Percentiles rank a stretch among this genome's conserved stretches.
phyloP scores from a whole-genome alignment of 805 yeast genomes.

The Debaryomyces hansenii region DNA sequence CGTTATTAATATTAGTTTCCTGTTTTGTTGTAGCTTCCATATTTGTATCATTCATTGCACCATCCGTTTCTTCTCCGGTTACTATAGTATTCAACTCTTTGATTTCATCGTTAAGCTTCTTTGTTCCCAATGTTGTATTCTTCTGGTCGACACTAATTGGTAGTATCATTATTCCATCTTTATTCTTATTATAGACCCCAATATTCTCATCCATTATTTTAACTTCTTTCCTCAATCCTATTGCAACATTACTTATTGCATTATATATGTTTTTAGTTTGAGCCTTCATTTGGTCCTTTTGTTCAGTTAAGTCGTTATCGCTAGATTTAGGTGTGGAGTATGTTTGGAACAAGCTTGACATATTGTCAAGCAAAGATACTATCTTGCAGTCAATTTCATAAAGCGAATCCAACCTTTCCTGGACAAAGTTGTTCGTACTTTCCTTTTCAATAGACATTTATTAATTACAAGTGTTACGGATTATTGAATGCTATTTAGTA shows the following conservation, averaged over 20 bases:
- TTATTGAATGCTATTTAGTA: not conserved
- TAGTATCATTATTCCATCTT: slow-evolving; percentile 51
- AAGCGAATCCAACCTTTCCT: slow-evolving; percentile 52
- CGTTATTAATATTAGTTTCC: no score
- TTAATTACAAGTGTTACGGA: no score
- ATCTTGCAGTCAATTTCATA: slow-evolving; percentile 53
- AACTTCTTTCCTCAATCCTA: slow-evolving; percentile 64
- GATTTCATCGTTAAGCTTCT: slow-evolving; percentile 53
- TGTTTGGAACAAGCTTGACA: slow-evolving; percentile 48
- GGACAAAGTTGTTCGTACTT: slow-evolving; percentile 36
- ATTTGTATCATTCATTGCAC: not conserved
- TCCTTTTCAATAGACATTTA: slow-evolving; percentile 8
- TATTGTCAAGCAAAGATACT: slow-evolving; percentile 49
- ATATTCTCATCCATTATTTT: slow-evolving; percentile 60
- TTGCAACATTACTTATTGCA: slow-evolving; percentile 58
- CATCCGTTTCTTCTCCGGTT: slow-evolving; percentile 2
- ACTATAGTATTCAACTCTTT: slow-evolving; percentile 13
- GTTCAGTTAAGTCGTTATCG: slow-evolving; percentile 17
- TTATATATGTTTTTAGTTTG: slow-evolving; percentile 51
- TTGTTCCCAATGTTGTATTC: slow-evolving; percentile 65
- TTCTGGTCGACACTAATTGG: slow-evolving; percentile 71
- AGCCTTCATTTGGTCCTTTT: slow-evolving; percentile 39
- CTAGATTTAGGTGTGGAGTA: slow-evolving; percentile 31
- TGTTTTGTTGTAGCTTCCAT: not conserved
- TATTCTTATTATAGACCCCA: slow-evolving; percentile 46